Conservation (phyloP, 495 filamentous ascomycete species). For the Podospora bellae-mahoneyi region DNA sequence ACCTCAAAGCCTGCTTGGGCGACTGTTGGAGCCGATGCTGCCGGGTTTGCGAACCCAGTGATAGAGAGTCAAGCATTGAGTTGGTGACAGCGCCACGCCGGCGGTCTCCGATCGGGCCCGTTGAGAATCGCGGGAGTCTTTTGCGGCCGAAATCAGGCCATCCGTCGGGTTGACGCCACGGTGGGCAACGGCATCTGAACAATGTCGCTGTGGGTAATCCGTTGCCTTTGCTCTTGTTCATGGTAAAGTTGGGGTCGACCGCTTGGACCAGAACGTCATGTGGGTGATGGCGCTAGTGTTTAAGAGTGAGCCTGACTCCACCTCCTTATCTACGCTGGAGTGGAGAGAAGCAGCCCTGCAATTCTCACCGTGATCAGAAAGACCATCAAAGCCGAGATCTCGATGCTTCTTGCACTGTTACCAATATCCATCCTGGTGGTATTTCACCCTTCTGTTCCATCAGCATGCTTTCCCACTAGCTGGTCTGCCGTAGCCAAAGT, state of each 20-base stretch:
- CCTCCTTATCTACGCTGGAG: background rate
- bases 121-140: background rate
- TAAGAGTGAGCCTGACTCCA: conserved; percentile 25
- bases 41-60: too few relatives aligned
- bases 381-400: background rate
- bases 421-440: background rate
- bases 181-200: background rate
- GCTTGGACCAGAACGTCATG: background rate
- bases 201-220: background rate
- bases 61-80: background rate
- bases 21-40: too few relatives aligned
- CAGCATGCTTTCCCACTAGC: background rate
- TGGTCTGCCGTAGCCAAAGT: background rate
- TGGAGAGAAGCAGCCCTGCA: background rate
- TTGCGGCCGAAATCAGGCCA: background rate
- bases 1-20: too few relatives aligned
- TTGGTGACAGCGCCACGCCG: background rate
- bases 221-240: too few relatives aligned
- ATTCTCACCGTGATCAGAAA: background rate
- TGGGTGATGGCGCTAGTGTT: conserved; percentile 31
- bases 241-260: background rate
- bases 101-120: background rate
- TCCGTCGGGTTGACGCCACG: background rate
- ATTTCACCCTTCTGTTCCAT: background rate
- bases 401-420: too few relatives aligned